A percentile compares a stretch with the other conserved stretches of the same genome.
These are phyloP conservation scores for Phyllosticta ampelicida DNA, from an alignment of 2,329 filamentous ascomycete genomes.

Conservation along the genomic window DNA sequence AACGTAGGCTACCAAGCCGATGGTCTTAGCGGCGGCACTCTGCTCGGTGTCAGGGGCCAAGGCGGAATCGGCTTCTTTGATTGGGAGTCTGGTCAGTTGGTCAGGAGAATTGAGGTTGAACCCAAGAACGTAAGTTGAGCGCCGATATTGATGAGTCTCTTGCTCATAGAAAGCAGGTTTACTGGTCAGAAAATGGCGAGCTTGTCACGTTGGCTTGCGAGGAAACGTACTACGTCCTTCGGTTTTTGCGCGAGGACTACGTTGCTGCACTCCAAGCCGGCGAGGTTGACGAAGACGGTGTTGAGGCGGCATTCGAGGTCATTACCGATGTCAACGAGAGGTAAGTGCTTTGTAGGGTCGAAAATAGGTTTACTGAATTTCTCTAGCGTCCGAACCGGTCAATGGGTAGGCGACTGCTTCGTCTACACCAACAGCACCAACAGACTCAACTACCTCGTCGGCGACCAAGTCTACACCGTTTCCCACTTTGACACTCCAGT, in stretches of 20 bases:
- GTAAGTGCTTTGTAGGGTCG: slow-evolving; percentile 28
- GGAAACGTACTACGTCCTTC: slow-evolving; percentile 86
- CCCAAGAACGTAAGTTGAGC: slow-evolving; percentile 43
- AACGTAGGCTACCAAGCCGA: slow-evolving; percentile 95
- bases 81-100: slow-evolving; percentile 81
- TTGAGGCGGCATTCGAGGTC: slow-evolving; percentile 91
- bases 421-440: slow-evolving; percentile 97
- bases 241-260: slow-evolving; percentile 85
- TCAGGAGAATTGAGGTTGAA: slow-evolving; percentile 80
- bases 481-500: slow-evolving; percentile 93
- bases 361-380: slow-evolving; percentile 13
- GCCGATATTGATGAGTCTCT: neutral
- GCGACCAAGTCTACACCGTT: slow-evolving; percentile 95
- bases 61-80: slow-evolving; percentile 94
- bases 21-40: slow-evolving; percentile 74
- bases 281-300: slow-evolving; percentile 78
- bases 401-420: slow-evolving; percentile 98
- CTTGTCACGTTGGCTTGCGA: slow-evolving; percentile 87
- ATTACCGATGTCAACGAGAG: slow-evolving; percentile 91
- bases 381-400: slow-evolving; percentile 71
- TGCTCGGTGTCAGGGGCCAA: slow-evolving; percentile 89
- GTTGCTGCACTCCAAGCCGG: slow-evolving; percentile 72
- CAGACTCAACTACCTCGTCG: slow-evolving; percentile 93
- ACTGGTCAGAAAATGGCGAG: slow-evolving; percentile 97
- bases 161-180: slow-evolving; percentile 46